Percentiles rank a stretch among this genome's conserved stretches.
phyloP scores from a whole-genome alignment of 2,329 filamentous ascomycete genomes.

The Alternaria alternata region DNA sequence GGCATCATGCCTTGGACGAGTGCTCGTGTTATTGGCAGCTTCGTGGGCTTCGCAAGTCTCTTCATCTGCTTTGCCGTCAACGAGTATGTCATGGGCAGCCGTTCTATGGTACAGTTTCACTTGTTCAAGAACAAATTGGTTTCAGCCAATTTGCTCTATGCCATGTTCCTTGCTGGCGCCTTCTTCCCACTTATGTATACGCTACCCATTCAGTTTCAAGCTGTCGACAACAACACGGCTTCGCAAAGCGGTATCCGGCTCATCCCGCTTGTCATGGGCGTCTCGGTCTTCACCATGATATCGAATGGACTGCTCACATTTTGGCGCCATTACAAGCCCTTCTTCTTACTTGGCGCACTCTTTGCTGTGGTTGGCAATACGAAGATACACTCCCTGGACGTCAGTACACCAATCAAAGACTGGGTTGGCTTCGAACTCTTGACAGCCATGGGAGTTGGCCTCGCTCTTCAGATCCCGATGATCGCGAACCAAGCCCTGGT shows the following conservation, averaged over 20 bases:
- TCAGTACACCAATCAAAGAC: conserved; percentile 45
- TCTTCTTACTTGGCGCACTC: conserved; percentile 47
- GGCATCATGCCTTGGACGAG: conserved; percentile 55
- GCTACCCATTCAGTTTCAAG: conserved; percentile 42
- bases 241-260: conserved; percentile 38
- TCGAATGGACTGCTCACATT: conserved; percentile 36
- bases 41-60: conserved; percentile 57
- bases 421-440: conserved; percentile 62
- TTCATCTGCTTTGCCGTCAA: conserved; percentile 53
- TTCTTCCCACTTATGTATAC: conserved; percentile 43
- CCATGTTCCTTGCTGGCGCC: conserved; percentile 36
- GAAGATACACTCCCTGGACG: conserved; percentile 48
- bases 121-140: conserved; percentile 31
- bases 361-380: conserved; percentile 28
- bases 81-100: conserved; percentile 36
- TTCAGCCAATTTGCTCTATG: conserved; percentile 25
- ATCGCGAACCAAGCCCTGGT: conserved; percentile 53
- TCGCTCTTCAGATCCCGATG: conserved; percentile 53
- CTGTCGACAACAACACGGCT: conserved; percentile 34
- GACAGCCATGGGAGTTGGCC: conserved; percentile 55
- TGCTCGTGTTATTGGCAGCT: conserved; percentile 56
- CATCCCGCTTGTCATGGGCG: conserved; percentile 39
- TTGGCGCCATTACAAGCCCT: conserved; percentile 54
- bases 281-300: conserved; percentile 39
- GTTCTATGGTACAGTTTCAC: conserved; percentile 38